Conservation (phyloP, 139 green algal species). For the Closterium sp. region DNA sequence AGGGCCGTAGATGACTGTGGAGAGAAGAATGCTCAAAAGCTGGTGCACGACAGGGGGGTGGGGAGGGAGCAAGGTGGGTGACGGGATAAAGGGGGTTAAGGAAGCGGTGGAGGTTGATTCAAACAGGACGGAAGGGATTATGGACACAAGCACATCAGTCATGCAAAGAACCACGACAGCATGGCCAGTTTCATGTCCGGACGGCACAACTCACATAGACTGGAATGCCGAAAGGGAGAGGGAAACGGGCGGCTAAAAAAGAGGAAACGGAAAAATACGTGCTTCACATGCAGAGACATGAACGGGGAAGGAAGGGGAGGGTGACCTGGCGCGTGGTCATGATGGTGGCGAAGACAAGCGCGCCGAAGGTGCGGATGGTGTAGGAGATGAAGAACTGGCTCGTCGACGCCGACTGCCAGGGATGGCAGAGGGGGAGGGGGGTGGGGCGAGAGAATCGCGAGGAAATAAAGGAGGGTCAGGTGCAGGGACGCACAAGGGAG, state of each 20-base stretch:
- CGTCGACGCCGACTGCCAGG: constrained; percentile 40
- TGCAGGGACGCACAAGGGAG: not conserved
- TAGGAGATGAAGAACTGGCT: constrained; percentile 80
- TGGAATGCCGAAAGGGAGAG: not conserved
- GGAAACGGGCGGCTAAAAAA: not conserved
- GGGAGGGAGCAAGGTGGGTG: not conserved
- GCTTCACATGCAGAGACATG: not conserved
- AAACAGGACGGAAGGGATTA: too few species aligned
- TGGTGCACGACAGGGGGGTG: not conserved
- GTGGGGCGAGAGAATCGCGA: not conserved
- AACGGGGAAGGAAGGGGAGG: not conserved
- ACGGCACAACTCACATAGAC: not conserved
- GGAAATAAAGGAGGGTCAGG: not conserved
- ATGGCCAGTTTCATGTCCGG: not conserved
- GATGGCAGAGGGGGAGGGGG: too few species aligned
- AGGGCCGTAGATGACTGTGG: constrained; percentile 81
- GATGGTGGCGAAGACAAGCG: constrained; percentile 85
- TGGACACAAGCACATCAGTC: not conserved
- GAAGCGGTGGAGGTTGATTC: too few species aligned
- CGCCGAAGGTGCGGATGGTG: constrained; percentile 76
- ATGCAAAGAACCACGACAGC: not conserved
- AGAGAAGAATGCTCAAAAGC: constrained; percentile 87
- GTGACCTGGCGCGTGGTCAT: constrained; percentile 81
- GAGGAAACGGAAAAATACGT: not conserved
- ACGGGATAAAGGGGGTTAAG: not conserved